These are phyloP conservation scores for Hortaea werneckii DNA, from an alignment of 2,329 filamentous ascomycete species.

Conservation along the genomic window DNA sequence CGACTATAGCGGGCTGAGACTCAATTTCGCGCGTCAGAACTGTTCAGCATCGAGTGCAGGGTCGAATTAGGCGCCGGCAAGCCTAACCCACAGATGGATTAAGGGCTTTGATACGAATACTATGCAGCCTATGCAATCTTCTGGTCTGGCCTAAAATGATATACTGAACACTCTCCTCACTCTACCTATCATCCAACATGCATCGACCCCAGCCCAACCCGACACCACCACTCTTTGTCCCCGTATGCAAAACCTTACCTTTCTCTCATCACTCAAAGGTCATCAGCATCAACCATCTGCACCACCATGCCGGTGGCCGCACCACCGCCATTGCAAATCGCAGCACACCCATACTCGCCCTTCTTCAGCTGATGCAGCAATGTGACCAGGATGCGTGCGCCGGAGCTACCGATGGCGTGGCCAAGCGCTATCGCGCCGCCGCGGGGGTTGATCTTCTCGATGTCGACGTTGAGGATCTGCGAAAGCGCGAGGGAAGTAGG, in stretches of 20 bases:
- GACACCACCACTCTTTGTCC: too few species aligned
- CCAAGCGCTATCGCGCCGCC: conserved; percentile 88
- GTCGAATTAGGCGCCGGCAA: too few species aligned
- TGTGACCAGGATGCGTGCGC: conserved; percentile 80
- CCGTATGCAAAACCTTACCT: background rate
- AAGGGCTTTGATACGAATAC: too few species aligned
- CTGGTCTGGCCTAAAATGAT: too few species aligned
- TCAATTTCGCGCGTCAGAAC: too few species aligned
- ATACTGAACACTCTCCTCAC: too few species aligned
- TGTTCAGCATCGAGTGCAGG: too few species aligned
- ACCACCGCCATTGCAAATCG: conserved; percentile 94
- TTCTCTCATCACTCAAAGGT: conserved; percentile 23
- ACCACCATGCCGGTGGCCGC: conserved; percentile 87
- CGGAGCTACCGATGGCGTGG: conserved; percentile 87
- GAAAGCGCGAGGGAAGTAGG: background rate
- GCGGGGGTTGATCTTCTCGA: conserved; percentile 72
- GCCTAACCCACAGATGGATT: too few species aligned
- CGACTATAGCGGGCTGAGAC: too few species aligned
- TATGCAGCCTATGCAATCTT: too few species aligned
- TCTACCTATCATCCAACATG: too few species aligned
- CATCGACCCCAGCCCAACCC: too few species aligned
- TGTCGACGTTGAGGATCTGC: conserved; percentile 68
- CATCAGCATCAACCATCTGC: conserved; percentile 54
- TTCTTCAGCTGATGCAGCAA: conserved; percentile 83
- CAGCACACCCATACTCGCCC: conserved; percentile 88